phyloP scores from a whole-genome alignment of 106 monocot species.

The Dendrobium huoshanense region DNA sequence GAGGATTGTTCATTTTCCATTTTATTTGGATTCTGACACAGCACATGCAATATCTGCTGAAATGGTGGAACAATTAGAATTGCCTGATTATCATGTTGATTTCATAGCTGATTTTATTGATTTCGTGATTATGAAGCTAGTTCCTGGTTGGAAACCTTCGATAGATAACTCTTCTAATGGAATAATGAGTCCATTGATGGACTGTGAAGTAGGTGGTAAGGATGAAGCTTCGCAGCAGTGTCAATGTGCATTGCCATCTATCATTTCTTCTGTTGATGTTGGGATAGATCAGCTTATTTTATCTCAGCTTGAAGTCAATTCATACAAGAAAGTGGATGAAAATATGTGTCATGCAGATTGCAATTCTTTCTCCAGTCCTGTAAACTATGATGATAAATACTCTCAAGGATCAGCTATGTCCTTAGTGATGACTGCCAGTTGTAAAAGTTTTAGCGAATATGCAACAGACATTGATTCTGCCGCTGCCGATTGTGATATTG shows the following conservation, averaged over 20 bases:
- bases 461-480: conserved; percentile 28
- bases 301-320: conserved; percentile 13
- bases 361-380: conserved; percentile 4
- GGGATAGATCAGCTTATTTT: conserved; percentile 9
- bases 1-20: conserved; percentile 43
- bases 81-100: conserved; percentile 45
- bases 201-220: conserved; percentile 1
- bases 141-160: conserved; percentile 39
- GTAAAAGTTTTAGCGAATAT: conserved; percentile 31
- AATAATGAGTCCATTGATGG: conserved; percentile 11
- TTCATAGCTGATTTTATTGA: conserved; percentile 73
- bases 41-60: conserved; percentile 45
- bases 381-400: conserved; percentile 17
- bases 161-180: conserved; percentile 18
- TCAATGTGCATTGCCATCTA: conserved; percentile 5
- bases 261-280: neutral
- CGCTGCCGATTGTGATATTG: conserved; percentile 9
- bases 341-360: conserved; percentile 1
- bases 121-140: conserved; percentile 42
- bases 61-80: conserved; percentile 53
- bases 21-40: conserved; percentile 56
- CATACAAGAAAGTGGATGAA: conserved; percentile 9
- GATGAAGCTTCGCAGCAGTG: neutral
- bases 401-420: conserved; percentile 37
- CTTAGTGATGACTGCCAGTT: conserved; percentile 24